A percentile compares a stretch with the other conserved stretches of the same genome.
These are phyloP conservation scores for Fusarium albosuccineum DNA, from an alignment of 2,329 filamentous ascomycete genomes.

Conservation along the genomic window DNA sequence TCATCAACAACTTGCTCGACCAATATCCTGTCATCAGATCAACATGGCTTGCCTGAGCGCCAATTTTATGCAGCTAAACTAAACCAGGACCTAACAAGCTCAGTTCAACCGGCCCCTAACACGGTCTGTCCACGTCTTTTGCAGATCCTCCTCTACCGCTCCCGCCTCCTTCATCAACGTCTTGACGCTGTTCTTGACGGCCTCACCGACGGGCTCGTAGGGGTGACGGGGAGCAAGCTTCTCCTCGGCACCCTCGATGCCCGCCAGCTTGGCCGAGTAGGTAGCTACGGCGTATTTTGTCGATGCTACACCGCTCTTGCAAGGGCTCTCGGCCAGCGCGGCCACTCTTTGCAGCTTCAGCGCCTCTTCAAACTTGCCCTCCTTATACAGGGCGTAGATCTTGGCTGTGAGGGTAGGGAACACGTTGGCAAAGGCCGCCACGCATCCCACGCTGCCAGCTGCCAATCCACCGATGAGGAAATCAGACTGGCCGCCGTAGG, in stretches of 20 bases:
- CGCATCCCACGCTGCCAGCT: conserved; percentile 70
- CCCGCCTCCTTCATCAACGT: conserved; percentile 57
- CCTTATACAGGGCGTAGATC: conserved; percentile 72
- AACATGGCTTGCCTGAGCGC: not conserved
- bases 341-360: conserved; percentile 71
- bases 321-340: conserved; percentile 74
- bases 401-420: conserved; percentile 68
- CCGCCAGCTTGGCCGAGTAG: conserved; percentile 69
- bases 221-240: conserved; percentile 71
- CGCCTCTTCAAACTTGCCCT: conserved; percentile 70
- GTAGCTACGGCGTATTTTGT: conserved; percentile 77
- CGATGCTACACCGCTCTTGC: conserved; percentile 74
- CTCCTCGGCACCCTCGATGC: conserved; percentile 69
- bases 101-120: conserved; percentile 33
- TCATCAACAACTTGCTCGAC: not conserved
- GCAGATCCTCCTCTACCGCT: conserved; percentile 54
- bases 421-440: conserved; percentile 74
- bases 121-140: conserved; percentile 32
- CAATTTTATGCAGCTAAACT: not conserved
- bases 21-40: not conserved
- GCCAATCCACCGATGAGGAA: conserved; percentile 74
- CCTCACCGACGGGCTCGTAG: conserved; percentile 65
- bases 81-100: not conserved
- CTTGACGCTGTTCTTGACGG: conserved; percentile 53
- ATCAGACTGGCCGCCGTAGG: conserved; percentile 80